Evolutionary conservation across 2,329 filamentous ascomycete genomes (phyloP), one percentile per base, ranked within the genome.

Genomic region (Bipolaris gigantea): DNA sequence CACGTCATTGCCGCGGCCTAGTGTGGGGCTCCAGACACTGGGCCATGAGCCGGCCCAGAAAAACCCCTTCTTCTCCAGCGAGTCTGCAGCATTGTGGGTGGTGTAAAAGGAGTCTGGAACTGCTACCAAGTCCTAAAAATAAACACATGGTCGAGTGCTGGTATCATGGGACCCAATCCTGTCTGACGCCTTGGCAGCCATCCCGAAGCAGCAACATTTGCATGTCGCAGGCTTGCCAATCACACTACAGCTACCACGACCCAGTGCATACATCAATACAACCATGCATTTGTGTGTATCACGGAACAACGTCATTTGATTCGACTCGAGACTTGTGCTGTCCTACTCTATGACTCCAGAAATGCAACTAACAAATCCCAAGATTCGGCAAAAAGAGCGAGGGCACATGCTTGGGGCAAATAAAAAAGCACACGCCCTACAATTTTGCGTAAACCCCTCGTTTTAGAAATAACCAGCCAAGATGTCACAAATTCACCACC

Each of bases 311-410:
- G 25, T 39, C 27, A 13, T 5, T 48, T 21, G 23, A 48, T 40
- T 48, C 19, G 34, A 30, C 45, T 38, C 10, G n/a, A 30, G 45
- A 39, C 45, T 32, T 38, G 25, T 35, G n/a, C 25, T 53, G 49
- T 57, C 56, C 43, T 33, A 50, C 54, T 57, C 55, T 50, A 32
- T 38, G 51, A 61, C 59, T 60, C 57, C 59, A 49, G 49, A 50
- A 60, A 61, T 61, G 59, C 59, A 61, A 55, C 45, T 18, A 42
- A 47, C 25, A 43, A 25, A 48, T 23, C 21, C 16, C 32, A 32
- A 46, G 32, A 21, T 36, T 25, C 23, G 18, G n/a, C 16, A 21
- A 27, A 36, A 15, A 36, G 21, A 46, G 19, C 33, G 43, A 25
- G 8, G 18, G 4, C 41, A 35, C 3, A n/a, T 32, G 38, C 13